Evolutionary conservation across 305 asterid genomes (phyloP).

Genomic region (Solanum chacoense): DNA sequence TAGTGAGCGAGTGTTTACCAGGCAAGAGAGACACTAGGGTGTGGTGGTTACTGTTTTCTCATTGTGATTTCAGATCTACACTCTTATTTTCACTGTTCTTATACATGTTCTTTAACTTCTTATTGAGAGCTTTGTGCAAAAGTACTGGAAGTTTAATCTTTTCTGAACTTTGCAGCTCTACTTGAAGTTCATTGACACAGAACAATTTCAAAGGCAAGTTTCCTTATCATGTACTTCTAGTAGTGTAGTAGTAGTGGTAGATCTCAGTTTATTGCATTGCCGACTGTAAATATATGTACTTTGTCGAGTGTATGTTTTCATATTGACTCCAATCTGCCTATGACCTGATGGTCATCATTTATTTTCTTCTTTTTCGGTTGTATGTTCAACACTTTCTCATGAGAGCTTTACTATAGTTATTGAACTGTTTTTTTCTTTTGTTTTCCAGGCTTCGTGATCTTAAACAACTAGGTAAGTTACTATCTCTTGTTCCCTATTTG

Average conservation of each 20-base stretch:
- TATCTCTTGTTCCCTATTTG: background rate
- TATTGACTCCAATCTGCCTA: background rate
- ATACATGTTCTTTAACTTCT: background rate
- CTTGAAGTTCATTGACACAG: conserved; percentile 76
- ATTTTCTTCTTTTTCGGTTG: background rate
- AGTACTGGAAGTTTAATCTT: background rate
- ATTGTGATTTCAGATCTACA: background rate
- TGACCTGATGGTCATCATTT: background rate
- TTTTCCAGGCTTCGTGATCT: conserved; percentile 83
- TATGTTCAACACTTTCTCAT: background rate
- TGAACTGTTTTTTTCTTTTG: background rate
- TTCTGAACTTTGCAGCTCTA: conserved; percentile 35
- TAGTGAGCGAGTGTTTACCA: background rate
- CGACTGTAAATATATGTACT: background rate
- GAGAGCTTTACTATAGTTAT: background rate
- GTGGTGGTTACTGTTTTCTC: background rate
- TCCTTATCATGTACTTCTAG: background rate
- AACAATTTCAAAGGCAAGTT: conserved; percentile 82
- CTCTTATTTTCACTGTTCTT: background rate
- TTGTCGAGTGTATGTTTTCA: background rate
- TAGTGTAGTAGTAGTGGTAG: background rate
- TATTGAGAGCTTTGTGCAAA: background rate
- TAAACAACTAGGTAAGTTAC: conserved; percentile 76
- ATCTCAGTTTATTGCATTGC: background rate
- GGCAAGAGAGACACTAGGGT: background rate